Evolutionary conservation across 768 basidiomycete species (phyloP), one percentile per base, ranked within the genome.

Genomic region (Lentinula raphanica): DNA sequence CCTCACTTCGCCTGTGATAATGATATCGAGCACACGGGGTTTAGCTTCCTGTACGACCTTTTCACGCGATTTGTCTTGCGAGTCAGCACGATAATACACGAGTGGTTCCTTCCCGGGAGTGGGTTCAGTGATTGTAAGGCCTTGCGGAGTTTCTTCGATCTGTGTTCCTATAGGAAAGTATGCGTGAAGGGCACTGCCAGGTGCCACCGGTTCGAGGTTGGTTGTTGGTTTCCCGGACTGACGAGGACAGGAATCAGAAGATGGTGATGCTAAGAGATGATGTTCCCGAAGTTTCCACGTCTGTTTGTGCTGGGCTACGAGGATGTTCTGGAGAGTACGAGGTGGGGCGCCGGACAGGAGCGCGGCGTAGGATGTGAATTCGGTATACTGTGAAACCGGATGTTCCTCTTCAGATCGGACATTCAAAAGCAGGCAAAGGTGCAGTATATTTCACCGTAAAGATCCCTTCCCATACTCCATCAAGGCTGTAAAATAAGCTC

Each of bases 211-310:
- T 58, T 40, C 28, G 5, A 28, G 25, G 35, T 39, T 17, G 36
- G 13, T 15, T 15, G n/a, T 38, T 38, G 17, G 12, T 9, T 36
- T 38, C 8, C 31, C 49, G 19, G 28, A 35, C 36, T 23, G 17
- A 12, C 23, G 48, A 29, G 48, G 48, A 49, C 27, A 29, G 48
- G 31, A 29, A 25, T 50, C 49, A 35, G 29, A 35, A 29, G 49
- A 50, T 25, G 17, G 31, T 13, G 36, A 25, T 19, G 58, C 50
- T 50, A 76, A 45, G 13, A 90, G 72, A 64, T 90, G 84, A 64
- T 92, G 83, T 69, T 93, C 91, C 35, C 83, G 83, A 42, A 97
- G 72, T 65, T 86, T 88, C 93, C 94, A 96, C 0, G 92, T 92
- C 67, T 97, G 94, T 17, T 83, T 85, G 69, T 98, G 94, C 63